A percentile compares a stretch with the other conserved stretches of the same genome.
These are phyloP conservation scores for Botryosphaeria dothidea DNA, from an alignment of 2,329 filamentous ascomycete species.

Conservation along the genomic window DNA sequence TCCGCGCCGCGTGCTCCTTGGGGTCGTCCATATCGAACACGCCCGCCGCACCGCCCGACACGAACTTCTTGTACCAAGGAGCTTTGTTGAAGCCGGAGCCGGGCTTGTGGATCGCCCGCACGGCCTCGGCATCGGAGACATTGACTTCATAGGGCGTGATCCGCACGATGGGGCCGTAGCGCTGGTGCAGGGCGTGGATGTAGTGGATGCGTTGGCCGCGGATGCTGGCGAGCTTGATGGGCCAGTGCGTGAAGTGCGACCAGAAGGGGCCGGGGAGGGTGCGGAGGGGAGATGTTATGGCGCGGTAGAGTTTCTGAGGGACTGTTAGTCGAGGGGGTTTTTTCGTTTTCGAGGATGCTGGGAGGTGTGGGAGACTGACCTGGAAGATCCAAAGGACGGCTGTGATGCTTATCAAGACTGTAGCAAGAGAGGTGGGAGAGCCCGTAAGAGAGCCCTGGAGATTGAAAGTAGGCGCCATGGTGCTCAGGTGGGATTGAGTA, in stretches of 20 bases:
- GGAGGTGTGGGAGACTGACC: neutral
- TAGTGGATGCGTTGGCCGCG: conserved; percentile 40
- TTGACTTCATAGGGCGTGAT: conserved; percentile 17
- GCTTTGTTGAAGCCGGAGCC: conserved; percentile 26
- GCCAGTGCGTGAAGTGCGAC: conserved; percentile 34
- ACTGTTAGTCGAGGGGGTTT: neutral
- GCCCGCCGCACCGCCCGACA: conserved; percentile 18
- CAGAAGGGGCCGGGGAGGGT: conserved; percentile 35
- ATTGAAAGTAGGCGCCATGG: neutral
- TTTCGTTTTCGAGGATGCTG: too few species aligned
- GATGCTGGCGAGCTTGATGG: conserved; percentile 40
- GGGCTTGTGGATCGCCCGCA: conserved; percentile 33
- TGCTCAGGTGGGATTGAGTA: neutral
- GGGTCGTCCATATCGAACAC: conserved; percentile 42
- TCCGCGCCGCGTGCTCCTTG: conserved; percentile 34
- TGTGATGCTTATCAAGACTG: neutral
- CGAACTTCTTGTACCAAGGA: conserved; percentile 2
- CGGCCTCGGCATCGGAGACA: conserved; percentile 21
- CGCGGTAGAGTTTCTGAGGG: conserved; percentile 11
- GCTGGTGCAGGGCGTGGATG: conserved; percentile 30
- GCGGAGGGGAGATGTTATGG: conserved; percentile 30
- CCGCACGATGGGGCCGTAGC: conserved; percentile 16
- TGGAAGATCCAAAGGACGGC: neutral
- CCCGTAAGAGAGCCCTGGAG: neutral
- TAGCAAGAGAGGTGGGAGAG: neutral